Evolutionary conservation across 2,329 filamentous ascomycete species (phyloP), one percentile per base, ranked within the genome.

Genomic region (Beauveria brongniartii): DNA sequence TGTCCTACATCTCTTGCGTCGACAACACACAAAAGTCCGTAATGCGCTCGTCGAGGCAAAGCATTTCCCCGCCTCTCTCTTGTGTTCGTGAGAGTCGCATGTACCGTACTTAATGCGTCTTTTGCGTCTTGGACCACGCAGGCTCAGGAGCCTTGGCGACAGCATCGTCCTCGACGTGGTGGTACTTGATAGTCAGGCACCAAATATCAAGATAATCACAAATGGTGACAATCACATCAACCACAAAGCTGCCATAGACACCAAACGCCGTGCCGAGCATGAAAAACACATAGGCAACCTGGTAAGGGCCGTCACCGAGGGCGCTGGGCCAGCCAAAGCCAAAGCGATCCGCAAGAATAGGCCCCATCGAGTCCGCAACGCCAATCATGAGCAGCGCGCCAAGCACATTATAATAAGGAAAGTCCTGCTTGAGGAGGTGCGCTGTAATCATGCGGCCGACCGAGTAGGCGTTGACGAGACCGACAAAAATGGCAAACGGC

Each of bases 191-290:
- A 1, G 90, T 96, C 72, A 99, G 79, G 72, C 94, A 99, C 91
- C 92, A 97, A 67, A 99, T 99, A 72, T 99, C 94, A 63, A 97
- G 81, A 73, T 96, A 96, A 73, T 99, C 94, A 76, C 94, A 99
- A 68, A 99, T 97, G 34, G 91, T 95, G 63, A 94, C 91, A 66
- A 99, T 97, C 61, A 97, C 92, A 72, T 97, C 94, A 37, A 96
- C 90, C 61, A 97, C 91, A 73, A 99, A 99, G 73, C 92, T 96
- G 63, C 91, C 92, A 76, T 99, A 97, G n/a, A 97, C 86, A 40
- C 94, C 94, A 53, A 96, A 73, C 0, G 89, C 89, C 62, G 91
- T 77, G 26, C 94, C 94, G 26, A 97, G 77, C 77, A 92, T 93
- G 70, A 87, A 83, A 75, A 96, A 97, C 72, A 96, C 84, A 74